A percentile compares a stretch with the other conserved stretches of the same genome.
Conservation (phyloP, 1,284 basidiomycete genomes). For the Rugosomyces carneus region DNA sequence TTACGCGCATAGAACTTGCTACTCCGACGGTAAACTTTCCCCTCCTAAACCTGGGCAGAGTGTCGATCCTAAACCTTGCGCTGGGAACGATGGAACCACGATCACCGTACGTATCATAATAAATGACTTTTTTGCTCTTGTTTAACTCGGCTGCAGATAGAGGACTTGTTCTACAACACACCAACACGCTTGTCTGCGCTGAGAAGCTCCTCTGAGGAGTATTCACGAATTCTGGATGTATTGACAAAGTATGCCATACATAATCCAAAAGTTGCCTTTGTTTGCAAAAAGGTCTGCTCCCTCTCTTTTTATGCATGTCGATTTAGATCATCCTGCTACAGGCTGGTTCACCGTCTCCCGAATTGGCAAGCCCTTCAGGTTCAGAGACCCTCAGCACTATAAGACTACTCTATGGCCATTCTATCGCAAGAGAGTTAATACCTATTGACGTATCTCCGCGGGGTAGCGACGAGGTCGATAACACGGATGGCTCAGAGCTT, state of each 20-base stretch:
- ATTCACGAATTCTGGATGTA: constrained; percentile 87
- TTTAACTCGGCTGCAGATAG: constrained; percentile 52
- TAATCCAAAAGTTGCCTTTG: constrained; percentile 83
- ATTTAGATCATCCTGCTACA: constrained; percentile 24
- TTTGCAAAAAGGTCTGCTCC: constrained; percentile 79
- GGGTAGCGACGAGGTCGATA: constrained; percentile 20
- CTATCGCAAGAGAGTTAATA: constrained; percentile 79
- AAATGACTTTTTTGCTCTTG: neutral
- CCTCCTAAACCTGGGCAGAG: constrained; percentile 63
- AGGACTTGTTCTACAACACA: constrained; percentile 95
- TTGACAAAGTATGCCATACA: constrained; percentile 94
- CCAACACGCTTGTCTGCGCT: constrained; percentile 86
- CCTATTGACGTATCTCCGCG: constrained; percentile 41
- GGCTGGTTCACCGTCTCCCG: constrained; percentile 69
- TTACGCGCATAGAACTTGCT: constrained; percentile 58
- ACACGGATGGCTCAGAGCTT: constrained; percentile 20
- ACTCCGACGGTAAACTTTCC: constrained; percentile 69
- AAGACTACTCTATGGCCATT: constrained; percentile 75
- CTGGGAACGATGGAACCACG: constrained; percentile 92
- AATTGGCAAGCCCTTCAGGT: constrained; percentile 76
- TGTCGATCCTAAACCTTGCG: constrained; percentile 80
- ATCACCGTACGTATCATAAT: constrained; percentile 53
- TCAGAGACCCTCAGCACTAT: constrained; percentile 73
- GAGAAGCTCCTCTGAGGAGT: constrained; percentile 86
- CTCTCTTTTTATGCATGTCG: neutral